Conservation (phyloP, 106 monocot genomes). For the Narthecium ossifragum region DNA sequence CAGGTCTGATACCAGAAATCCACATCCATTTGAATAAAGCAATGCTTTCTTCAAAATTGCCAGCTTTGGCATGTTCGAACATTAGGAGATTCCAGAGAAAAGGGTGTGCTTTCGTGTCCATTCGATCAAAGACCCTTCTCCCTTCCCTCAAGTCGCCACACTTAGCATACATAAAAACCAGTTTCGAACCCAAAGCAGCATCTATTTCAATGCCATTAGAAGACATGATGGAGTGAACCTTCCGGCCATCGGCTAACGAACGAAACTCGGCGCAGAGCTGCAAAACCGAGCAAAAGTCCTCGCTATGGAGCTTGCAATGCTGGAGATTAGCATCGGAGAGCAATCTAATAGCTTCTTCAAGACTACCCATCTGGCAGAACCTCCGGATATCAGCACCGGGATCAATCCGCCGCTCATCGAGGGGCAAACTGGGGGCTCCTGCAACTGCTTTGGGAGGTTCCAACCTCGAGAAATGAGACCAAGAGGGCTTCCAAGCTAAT, state of each 20-base stretch:
- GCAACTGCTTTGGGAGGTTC: not conserved
- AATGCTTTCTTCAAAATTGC: constrained; percentile 30
- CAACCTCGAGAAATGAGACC: not conserved
- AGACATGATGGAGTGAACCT: constrained; percentile 35
- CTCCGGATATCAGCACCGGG: constrained; percentile 12
- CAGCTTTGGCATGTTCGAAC: constrained; percentile 42
- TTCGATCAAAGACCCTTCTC: constrained; percentile 40
- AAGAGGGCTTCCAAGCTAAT: no score
- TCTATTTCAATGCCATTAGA: constrained; percentile 25
- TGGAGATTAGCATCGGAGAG: constrained; percentile 14
- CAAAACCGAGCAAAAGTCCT: constrained; percentile 33
- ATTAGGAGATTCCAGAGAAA: constrained; percentile 55
- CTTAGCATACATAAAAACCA: constrained; percentile 64
- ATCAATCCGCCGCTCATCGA: constrained; percentile 7
- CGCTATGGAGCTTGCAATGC: constrained; percentile 6
- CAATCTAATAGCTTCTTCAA: constrained; percentile 23
- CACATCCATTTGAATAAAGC: constrained; percentile 46
- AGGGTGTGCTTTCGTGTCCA: constrained; percentile 16
- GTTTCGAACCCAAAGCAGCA: constrained; percentile 31
- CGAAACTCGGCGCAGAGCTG: constrained; percentile 55
- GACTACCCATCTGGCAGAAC: constrained; percentile 26
- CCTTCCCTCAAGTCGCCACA: constrained; percentile 56
- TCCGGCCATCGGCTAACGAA: constrained; percentile 39
- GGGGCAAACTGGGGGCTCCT: not conserved
- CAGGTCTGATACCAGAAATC: constrained; percentile 15